Conservation (phyloP, 441 rosid species). For the Viola pubescens region DNA sequence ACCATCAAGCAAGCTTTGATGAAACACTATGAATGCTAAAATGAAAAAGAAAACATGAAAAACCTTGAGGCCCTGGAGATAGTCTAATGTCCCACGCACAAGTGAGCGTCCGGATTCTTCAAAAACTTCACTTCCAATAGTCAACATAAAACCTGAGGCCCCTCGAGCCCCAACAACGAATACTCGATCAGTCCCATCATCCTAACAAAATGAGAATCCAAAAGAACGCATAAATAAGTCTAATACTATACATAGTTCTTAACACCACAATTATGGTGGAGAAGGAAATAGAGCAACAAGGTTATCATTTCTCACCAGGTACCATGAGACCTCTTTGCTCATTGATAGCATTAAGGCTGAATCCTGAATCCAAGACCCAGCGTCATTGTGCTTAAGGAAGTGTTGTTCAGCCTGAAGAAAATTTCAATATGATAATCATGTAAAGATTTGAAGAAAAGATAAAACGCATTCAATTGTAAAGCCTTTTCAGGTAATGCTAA, state of each 20-base stretch:
- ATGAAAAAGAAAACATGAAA: slow-evolving; percentile 13
- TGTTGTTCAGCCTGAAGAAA: slow-evolving; percentile 76
- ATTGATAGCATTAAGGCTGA: slow-evolving; percentile 80
- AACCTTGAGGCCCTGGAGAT: slow-evolving; percentile 95
- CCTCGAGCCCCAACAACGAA: slow-evolving; percentile 75
- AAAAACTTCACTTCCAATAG: slow-evolving; percentile 86
- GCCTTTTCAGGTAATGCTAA: slow-evolving; percentile 1
- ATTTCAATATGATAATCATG: slow-evolving; percentile 13
- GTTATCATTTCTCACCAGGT: slow-evolving; percentile 45
- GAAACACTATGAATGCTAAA: slow-evolving; percentile 6
- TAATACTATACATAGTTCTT: too few relatives aligned
- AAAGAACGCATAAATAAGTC: slow-evolving; percentile 2
- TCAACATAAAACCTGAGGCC: slow-evolving; percentile 81
- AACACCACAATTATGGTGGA: neutral
- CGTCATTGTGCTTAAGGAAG: slow-evolving; percentile 86
- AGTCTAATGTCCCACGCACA: slow-evolving; percentile 85
- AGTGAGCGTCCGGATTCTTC: slow-evolving; percentile 91
- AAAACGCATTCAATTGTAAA: neutral
- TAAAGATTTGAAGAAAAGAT: slow-evolving; percentile 4
- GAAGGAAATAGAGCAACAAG: neutral
- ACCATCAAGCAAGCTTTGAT: slow-evolving; percentile 16
- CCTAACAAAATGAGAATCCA: slow-evolving; percentile 29
- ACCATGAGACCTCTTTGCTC: slow-evolving; percentile 98
- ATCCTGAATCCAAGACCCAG: slow-evolving; percentile 98
- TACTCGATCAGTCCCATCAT: slow-evolving; percentile 74